Evolutionary conservation across 495 filamentous ascomycete species (phyloP).

Genomic region (Opeltia flavorubescens): DNA sequence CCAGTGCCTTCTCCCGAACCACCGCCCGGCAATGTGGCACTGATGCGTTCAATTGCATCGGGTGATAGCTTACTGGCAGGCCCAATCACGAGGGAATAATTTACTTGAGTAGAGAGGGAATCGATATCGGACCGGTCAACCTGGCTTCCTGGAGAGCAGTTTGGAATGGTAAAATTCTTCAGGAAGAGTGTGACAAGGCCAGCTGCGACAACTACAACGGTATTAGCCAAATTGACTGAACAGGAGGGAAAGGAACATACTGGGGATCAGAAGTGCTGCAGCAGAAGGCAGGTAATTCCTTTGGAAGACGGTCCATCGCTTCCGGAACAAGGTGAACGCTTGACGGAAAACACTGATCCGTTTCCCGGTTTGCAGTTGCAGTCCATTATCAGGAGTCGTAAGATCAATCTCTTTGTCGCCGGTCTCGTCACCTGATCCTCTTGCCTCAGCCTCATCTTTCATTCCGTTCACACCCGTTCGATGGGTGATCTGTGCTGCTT

Average conservation of each 20-base stretch:
- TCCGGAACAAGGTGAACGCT: constrained; percentile 58
- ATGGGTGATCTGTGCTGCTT: constrained; percentile 12
- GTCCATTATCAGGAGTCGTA: neutral
- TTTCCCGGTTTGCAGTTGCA: constrained; percentile 53
- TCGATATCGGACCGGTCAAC: constrained; percentile 22
- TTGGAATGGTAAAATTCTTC: constrained; percentile 34
- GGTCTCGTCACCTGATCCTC: constrained; percentile 4
- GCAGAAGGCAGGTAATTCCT: constrained; percentile 61
- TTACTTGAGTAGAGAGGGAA: constrained; percentile 22
- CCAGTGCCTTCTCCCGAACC: constrained; percentile 7
- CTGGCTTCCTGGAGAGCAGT: constrained; percentile 42
- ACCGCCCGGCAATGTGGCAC: constrained; percentile 20
- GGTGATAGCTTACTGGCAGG: constrained; percentile 37
- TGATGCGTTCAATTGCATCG: constrained; percentile 27
- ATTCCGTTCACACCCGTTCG: neutral
- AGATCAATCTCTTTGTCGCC: no score
- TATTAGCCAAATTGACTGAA: neutral
- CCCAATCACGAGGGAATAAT: constrained; percentile 44
- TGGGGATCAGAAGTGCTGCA: constrained; percentile 55
- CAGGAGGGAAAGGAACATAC: neutral
- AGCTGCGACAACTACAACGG: constrained; percentile 43
- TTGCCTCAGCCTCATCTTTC: constrained; percentile 9
- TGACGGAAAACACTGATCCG: constrained; percentile 50
- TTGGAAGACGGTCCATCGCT: constrained; percentile 61
- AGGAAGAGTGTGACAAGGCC: constrained; percentile 64